These are phyloP conservation scores for Plasmodium chabaudi DNA, from an alignment of 169 alveolate species.

Conservation along the genomic window DNA sequence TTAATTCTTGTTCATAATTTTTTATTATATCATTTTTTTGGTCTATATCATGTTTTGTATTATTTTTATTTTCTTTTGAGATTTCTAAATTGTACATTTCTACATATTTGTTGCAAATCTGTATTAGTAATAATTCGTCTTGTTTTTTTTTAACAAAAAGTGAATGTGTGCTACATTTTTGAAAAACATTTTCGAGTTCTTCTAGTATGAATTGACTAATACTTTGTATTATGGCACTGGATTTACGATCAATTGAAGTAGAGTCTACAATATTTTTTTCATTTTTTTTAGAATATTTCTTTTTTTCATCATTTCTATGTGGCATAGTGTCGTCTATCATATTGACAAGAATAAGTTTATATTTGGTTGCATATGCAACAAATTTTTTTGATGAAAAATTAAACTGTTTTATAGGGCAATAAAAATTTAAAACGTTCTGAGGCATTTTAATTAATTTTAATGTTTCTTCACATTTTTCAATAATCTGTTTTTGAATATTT, in stretches of 20 bases:
- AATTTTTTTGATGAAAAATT: constrained; percentile 30
- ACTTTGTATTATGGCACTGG: neutral
- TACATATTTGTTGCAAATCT: constrained; percentile 28
- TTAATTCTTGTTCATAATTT: constrained; percentile 13
- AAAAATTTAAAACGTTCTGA: constrained; percentile 9
- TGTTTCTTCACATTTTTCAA: constrained; percentile 27
- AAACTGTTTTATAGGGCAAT: constrained; percentile 13
- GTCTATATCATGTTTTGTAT: neutral
- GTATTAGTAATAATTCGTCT: constrained; percentile 16
- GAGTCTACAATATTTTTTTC: too few relatives aligned
- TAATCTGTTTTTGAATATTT: constrained; percentile 23
- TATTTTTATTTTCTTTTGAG: constrained; percentile 6
- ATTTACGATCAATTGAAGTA: too few relatives aligned
- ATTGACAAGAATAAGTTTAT: neutral
- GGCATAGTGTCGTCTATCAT: neutral
- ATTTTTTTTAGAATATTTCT: neutral
- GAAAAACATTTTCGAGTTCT: constrained; percentile 18
- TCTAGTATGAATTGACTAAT: constrained; percentile 10
- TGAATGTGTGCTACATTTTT: constrained; percentile 5
- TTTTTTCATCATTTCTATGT: neutral
- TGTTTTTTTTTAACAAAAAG: constrained; percentile 1
- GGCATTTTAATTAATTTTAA: constrained; percentile 37
- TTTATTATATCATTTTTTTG: constrained; percentile 23
- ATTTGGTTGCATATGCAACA: neutral
- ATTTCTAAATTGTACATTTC: constrained; percentile 11